Base-by-base conservation (phyloP, 305 asterid genomes). In the Solanum aculeatissimum region DNA sequence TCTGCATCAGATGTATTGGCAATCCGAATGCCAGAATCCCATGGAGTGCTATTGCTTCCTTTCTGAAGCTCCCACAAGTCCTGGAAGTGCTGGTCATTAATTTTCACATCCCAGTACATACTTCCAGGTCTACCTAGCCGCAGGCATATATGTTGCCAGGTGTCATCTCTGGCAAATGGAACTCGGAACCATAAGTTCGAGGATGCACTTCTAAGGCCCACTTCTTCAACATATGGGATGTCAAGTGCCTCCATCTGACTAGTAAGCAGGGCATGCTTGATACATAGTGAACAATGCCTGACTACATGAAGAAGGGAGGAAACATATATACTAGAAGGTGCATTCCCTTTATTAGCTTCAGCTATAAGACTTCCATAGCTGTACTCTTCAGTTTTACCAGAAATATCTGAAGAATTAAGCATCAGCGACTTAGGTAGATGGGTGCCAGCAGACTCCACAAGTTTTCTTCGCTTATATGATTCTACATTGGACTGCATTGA, bases 101-200 rank as follows among this genome's bases (percentile, higher is more conserved):
- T 93, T 89, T 92, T 95, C 87, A 97, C 99, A 91, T 97, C 99
- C 99, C 99, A 97, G 84, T 93, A 92, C 96, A 97, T 89, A 89
- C 98, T 95, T 89, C 99, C 99, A 89, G 99, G 99, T 86, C 94
- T 93, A 74, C 99, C 99, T 85, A 97, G 91, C 89, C 99, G 92
- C 92, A 97, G 90, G 84, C 97, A 95, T 88, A 95, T 92, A 86
- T 91, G 91, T 87, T 91, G 94, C 99, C 98, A 97, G 12, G 97
- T 83, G 75, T 93, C 97, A 70, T 85, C 95, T 93, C 94, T 92
- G 65, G 97, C 93, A 85, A 91, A 93, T 63, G 99, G 99, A 86
- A 94, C 94, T 83, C 99, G 95, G 84, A 97, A 93, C 99, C 99
- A 97, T 90, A 97, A 88, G 91, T 92, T 95, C 62, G 98, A 95